Evolutionary conservation across 1,139 yeast species (phyloP).

Genomic region (Diutina sp.): DNA sequence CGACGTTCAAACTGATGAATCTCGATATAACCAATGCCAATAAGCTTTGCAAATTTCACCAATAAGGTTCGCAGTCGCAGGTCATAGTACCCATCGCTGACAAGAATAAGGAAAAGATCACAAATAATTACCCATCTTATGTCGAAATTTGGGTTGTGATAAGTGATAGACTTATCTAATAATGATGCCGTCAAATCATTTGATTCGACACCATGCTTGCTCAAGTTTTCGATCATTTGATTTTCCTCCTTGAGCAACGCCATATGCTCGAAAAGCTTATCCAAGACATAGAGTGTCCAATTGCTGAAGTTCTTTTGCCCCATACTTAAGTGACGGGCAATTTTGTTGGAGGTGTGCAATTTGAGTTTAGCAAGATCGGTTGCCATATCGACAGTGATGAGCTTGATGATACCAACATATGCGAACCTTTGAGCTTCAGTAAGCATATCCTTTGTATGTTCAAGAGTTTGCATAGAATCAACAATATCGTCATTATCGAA

Average conservation of each 20-base stretch:
- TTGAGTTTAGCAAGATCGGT: slow-evolving; percentile 55
- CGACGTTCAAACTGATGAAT: slow-evolving; percentile 82
- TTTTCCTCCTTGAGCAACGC: slow-evolving; percentile 63
- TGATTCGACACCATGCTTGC: slow-evolving; percentile 73
- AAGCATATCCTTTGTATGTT: slow-evolving; percentile 70
- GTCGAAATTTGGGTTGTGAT: slow-evolving; percentile 31
- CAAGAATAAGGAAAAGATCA: slow-evolving; percentile 67
- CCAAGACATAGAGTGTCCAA: slow-evolving; percentile 72
- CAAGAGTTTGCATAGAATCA: slow-evolving; percentile 50
- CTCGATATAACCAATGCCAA: slow-evolving; percentile 52
- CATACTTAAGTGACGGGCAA: slow-evolving; percentile 48
- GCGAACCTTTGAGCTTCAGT: slow-evolving; percentile 83
- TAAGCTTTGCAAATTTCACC: slow-evolving; percentile 46
- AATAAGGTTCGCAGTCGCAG: slow-evolving; percentile 74
- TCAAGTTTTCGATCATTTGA: slow-evolving; percentile 75
- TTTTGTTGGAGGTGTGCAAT: slow-evolving; percentile 35
- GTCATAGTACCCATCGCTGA: slow-evolving; percentile 83
- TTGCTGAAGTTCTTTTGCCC: slow-evolving; percentile 72
- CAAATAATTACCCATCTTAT: slow-evolving; percentile 89
- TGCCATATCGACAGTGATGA: slow-evolving; percentile 73
- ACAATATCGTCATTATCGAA: slow-evolving; percentile 13
- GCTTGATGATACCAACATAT: slow-evolving; percentile 73
- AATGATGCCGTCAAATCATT: slow-evolving; percentile 56
- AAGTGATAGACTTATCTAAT: slow-evolving; percentile 22
- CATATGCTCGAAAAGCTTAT: slow-evolving; percentile 71